Conservation (phyloP, 2,329 filamentous ascomycete species). For the Pseudogymnoascus sp. region DNA sequence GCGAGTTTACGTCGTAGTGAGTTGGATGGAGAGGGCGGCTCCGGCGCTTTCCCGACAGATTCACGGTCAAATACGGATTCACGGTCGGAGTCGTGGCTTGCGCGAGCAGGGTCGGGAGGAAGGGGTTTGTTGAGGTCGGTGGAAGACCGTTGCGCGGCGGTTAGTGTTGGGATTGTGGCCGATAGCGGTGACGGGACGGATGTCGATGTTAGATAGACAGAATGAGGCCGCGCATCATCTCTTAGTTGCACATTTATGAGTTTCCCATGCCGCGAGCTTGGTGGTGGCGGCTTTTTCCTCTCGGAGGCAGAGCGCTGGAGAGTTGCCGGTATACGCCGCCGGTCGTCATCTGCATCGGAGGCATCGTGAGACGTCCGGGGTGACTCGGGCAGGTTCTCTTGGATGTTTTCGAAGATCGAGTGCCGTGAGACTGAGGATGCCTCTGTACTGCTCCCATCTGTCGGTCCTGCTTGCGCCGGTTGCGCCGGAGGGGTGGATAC, state of each 20-base stretch:
- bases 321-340: slow-evolving; percentile 27
- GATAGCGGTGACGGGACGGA: slow-evolving; percentile 18
- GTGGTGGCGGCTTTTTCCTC: slow-evolving; percentile 64
- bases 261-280: slow-evolving; percentile 71
- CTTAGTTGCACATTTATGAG: slow-evolving; percentile 49
- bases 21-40: slow-evolving; percentile 29
- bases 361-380: slow-evolving; percentile 52
- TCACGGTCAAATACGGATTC: slow-evolving; percentile 48
- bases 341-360: slow-evolving; percentile 46
- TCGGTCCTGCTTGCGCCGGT: slow-evolving; percentile 22
- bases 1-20: slow-evolving; percentile 28
- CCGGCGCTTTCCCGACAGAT: slow-evolving; percentile 43
- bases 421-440: slow-evolving; percentile 50
- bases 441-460: slow-evolving; percentile 48
- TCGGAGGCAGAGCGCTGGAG: slow-evolving; percentile 28
- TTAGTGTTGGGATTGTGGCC: slow-evolving; percentile 15
- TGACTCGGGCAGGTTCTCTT: slow-evolving; percentile 36
- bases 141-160: slow-evolving; percentile 30
- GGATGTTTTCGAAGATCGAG: slow-evolving; percentile 46
- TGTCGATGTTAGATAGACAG: slow-evolving; percentile 7
- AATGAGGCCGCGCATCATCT: slow-evolving; percentile 24
- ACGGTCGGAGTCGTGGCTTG: slow-evolving; percentile 31
- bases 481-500: slow-evolving; percentile 22
- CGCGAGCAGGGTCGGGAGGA: slow-evolving; percentile 43
- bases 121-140: slow-evolving; percentile 55